These are phyloP conservation scores for Penium margaritaceum DNA, from an alignment of 139 green algal genomes.

Conservation along the genomic window DNA sequence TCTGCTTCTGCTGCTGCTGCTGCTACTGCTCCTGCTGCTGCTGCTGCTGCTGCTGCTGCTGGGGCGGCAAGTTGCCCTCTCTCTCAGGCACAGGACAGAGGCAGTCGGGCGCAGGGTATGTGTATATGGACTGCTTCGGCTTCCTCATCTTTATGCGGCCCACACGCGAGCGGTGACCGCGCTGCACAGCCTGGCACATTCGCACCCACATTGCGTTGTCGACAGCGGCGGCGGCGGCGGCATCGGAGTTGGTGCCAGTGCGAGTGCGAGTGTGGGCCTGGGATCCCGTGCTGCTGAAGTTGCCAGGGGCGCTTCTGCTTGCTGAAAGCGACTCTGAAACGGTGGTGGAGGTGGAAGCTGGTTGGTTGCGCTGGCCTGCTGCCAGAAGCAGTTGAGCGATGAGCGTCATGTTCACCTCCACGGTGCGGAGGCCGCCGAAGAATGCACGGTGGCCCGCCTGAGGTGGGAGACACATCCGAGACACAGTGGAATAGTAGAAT, in stretches of 20 bases:
- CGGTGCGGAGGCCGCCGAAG: constrained; percentile 21
- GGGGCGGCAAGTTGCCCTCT: no score
- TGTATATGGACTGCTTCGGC: constrained; percentile 33
- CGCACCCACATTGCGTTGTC: no score
- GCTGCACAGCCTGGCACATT: neutral
- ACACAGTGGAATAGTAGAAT: neutral
- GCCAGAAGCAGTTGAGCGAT: constrained; percentile 34
- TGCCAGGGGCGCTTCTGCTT: no score
- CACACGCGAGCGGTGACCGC: constrained; percentile 7
- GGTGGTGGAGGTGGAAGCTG: no score
- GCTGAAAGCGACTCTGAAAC: no score
- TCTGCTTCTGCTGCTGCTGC: no score
- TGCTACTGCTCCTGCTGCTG: no score
- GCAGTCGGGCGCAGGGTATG: constrained; percentile 37
- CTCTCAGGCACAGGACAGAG: constrained; percentile 28
- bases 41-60: no score
- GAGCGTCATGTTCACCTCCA: constrained; percentile 14
- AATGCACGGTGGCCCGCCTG: constrained; percentile 32
- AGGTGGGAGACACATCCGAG: neutral
- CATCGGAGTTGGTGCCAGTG: no score
- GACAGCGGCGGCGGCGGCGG: no score
- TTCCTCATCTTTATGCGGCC: constrained; percentile 11
- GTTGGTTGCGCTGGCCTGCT: no score
- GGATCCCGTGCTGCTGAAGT: constrained; percentile 6
- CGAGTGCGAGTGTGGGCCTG: no score